Base-by-base conservation (phyloP, 2,329 filamentous ascomycete genomes). In the Pseudonectria buxi region DNA sequence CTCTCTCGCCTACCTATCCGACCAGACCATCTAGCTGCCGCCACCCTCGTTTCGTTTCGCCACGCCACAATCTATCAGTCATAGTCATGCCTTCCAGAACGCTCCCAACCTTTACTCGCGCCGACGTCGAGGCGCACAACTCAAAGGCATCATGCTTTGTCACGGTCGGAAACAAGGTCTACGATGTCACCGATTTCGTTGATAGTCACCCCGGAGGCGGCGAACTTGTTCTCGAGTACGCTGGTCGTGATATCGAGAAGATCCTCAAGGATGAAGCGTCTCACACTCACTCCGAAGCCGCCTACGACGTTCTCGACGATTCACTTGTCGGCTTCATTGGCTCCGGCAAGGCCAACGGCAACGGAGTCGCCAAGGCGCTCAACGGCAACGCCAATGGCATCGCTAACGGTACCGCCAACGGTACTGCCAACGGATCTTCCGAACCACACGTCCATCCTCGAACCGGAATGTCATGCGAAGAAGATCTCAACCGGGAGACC, bases 271-370 rank as follows among this genome's bases (percentile, higher is more conserved):
- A 98, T 55, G 72, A 81, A 42, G 66, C 76, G 28, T 95, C 89
- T 24, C 92, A 98, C 57, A 66, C 71, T 28, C 92, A 98, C 61
- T 87, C 84, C 31, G 89, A 96, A 43, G 74, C 88, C 2, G 92
- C 92, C n/a, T 98, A 95, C 63, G 90, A 96, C 53, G 84, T 96
- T 11, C 72, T 98, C 16, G 86, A 94, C 30, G 92, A 96, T 27
- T 83, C 78, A 30, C 72, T 90, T 12, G 72, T 96, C 41, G 92
- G 87, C 12, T 94, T 94, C 54, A 67, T 95, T 24, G 71, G 73
- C 5, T 74, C 74, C 2, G 71, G 80, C 26, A 72, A 77, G 43
- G 59, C 73, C 5, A 22, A 22, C 9, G 18, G 18, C 5, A 22
- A 22, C 18, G 18, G 18, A 5, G 18, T 22, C 18, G 18, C 18